Evolutionary conservation across 192 early-diverging fungal species (phyloP).

Genomic region (Podila epicladia): DNA sequence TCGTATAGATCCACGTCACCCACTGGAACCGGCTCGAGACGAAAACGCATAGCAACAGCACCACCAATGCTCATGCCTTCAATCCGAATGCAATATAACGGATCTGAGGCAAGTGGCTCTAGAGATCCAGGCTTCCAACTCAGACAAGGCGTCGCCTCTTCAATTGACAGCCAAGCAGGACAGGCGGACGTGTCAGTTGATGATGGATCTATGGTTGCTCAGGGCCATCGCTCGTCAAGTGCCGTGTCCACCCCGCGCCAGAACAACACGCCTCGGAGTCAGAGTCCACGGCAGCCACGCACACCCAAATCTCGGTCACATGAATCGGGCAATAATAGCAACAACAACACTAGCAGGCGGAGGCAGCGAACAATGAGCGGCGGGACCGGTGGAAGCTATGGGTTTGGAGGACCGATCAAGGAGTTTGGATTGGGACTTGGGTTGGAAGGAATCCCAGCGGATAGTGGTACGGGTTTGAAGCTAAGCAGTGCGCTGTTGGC

Average conservation of each 20-base stretch:
- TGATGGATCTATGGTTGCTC: neutral
- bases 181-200: neutral
- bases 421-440: constrained; percentile 47
- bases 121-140: neutral
- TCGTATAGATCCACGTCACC: no score
- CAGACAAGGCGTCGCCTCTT: neutral
- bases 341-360: neutral
- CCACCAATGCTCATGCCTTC: no score
- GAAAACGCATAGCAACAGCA: no score
- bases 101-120: neutral
- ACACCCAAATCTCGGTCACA: constrained; percentile 14
- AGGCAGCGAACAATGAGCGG: constrained; percentile 35
- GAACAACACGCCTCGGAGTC: constrained; percentile 5
- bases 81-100: neutral
- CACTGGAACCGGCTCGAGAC: no score
- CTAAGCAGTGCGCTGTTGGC: constrained; percentile 20
- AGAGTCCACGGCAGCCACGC: constrained; percentile 9
- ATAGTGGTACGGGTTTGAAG: constrained; percentile 39
- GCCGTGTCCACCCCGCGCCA: constrained; percentile 16
- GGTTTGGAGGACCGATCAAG: constrained; percentile 3
- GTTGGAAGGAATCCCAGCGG: constrained; percentile 32
- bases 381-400: constrained; percentile 23
- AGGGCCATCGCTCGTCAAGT: neutral
- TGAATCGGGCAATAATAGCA: neutral
- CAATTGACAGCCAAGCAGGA: neutral